Conservation (phyloP, 164 flowering plant genomes). For the Macadamia integrifolia region DNA sequence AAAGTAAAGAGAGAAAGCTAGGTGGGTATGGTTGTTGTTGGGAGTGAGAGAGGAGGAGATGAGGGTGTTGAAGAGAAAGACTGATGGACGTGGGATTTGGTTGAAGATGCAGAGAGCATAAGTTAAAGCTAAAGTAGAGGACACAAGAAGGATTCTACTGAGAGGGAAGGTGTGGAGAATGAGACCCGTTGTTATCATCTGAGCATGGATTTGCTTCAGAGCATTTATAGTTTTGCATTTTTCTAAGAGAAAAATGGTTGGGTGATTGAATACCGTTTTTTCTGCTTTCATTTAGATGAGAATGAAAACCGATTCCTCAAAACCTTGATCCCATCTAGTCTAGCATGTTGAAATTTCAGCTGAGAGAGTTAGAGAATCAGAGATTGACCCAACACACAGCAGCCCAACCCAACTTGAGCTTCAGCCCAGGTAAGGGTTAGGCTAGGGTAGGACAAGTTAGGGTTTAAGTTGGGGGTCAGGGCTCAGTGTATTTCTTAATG, state of each 20-base stretch:
- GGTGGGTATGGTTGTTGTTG: constrained; percentile 15
- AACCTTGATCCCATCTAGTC: too few species aligned
- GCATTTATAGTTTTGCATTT: constrained; percentile 23
- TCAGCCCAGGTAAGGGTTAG: too few species aligned
- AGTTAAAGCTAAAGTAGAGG: constrained; percentile 30
- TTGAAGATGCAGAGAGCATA: constrained; percentile 41
- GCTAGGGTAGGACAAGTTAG: too few species aligned
- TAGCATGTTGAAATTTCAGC: too few species aligned
- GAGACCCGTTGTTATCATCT: constrained; percentile 46
- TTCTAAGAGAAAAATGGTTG: constrained; percentile 23
- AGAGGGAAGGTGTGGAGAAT: constrained; percentile 50
- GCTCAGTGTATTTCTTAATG: too few species aligned
- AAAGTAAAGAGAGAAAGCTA: constrained; percentile 44
- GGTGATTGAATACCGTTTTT: constrained; percentile 22
- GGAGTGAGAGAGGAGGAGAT: constrained; percentile 31
- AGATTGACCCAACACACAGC: too few species aligned
- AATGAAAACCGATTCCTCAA: too few species aligned
- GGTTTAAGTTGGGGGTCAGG: too few species aligned
- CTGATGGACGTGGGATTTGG: constrained; percentile 36
- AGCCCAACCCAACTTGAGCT: too few species aligned
- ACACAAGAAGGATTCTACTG: constrained; percentile 34
- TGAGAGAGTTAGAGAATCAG: too few species aligned
- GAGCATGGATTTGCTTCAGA: constrained; percentile 37
- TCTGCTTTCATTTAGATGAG: constrained; percentile 14
- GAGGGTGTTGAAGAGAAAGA: constrained; percentile 56